A percentile compares a stretch with the other conserved stretches of the same genome.
Evolutionary conservation across 2,329 filamentous ascomycete genomes (phyloP).

Genomic region (Fusarium staphyleae): DNA sequence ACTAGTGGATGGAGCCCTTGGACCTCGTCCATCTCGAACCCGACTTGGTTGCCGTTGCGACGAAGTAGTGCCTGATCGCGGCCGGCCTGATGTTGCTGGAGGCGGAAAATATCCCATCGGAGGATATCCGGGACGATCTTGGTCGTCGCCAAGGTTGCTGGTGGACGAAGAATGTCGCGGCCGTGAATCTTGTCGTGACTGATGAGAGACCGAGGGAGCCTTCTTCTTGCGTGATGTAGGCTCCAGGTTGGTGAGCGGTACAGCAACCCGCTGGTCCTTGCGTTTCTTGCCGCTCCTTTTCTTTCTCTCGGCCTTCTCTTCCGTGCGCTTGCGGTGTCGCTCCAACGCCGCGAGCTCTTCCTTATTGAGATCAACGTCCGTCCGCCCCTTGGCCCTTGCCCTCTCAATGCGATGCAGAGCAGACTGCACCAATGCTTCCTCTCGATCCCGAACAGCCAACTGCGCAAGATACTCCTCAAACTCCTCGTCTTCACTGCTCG

Average conservation of each 20-base stretch:
- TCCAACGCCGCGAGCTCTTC: slow-evolving; percentile 84
- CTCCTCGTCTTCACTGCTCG: slow-evolving; percentile 44
- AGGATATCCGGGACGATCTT: slow-evolving; percentile 50
- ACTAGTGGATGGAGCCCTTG: slow-evolving; percentile 42
- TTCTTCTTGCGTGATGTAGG: slow-evolving; percentile 50
- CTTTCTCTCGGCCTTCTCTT: slow-evolving; percentile 52
- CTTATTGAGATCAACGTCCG: slow-evolving; percentile 79
- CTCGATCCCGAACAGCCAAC: slow-evolving; percentile 67
- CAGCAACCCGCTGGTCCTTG: slow-evolving; percentile 57
- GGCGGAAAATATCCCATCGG: slow-evolving; percentile 61
- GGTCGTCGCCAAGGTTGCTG: slow-evolving; percentile 47
- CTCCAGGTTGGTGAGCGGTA: slow-evolving; percentile 62
- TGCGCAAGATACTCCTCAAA: slow-evolving; percentile 61
- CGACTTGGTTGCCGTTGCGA: slow-evolving; percentile 49
- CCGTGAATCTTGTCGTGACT: slow-evolving; percentile 46
- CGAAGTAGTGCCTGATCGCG: slow-evolving; percentile 52
- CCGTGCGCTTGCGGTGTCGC: slow-evolving; percentile 67
- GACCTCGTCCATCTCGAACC: slow-evolving; percentile 46
- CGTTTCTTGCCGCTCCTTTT: slow-evolving; percentile 48
- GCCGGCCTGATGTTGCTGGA: slow-evolving; percentile 51
- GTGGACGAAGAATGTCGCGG: slow-evolving; percentile 49
- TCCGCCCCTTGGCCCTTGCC: slow-evolving; percentile 77
- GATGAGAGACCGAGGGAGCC: slow-evolving; percentile 30
- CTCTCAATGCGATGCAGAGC: slow-evolving; percentile 82
- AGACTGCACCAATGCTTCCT: slow-evolving; percentile 78